phyloP scores from a whole-genome alignment of 495 filamentous ascomycete species.

The Aspergillus olivimuriae region DNA sequence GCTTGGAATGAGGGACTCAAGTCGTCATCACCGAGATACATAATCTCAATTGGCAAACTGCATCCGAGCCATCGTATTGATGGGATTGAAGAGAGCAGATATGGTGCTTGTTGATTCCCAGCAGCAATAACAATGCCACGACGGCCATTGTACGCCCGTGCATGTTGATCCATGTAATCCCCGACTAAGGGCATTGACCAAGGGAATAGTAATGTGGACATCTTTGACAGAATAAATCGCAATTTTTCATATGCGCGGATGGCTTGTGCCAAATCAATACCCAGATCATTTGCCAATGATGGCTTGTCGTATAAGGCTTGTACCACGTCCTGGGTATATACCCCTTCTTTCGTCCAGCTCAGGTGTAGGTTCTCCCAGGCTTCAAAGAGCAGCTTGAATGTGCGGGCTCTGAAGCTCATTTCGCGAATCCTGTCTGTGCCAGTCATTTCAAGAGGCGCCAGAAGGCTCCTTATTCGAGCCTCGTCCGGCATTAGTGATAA shows the following conservation, averaged over 20 bases:
- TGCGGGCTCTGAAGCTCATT: no score
- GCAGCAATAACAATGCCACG: slow-evolving; percentile 29
- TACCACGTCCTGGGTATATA: no score
- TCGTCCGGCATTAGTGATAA: no score
- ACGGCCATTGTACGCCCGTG: slow-evolving; percentile 14
- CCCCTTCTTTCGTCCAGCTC: no score
- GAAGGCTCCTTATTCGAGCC: no score
- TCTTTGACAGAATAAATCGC: slow-evolving; percentile 15
- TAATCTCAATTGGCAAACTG: slow-evolving; percentile 29
- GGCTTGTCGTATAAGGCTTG: no score
- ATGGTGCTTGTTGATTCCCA: slow-evolving; percentile 23
- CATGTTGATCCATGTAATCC: slow-evolving; percentile 22
- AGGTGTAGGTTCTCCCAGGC: no score
- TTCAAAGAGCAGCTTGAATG: no score
- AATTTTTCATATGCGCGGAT: slow-evolving; percentile 25
- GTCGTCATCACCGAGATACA: slow-evolving; percentile 31
- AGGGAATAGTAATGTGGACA: slow-evolving; percentile 22
- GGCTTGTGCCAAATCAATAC: slow-evolving; percentile 6
- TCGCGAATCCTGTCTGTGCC: no score
- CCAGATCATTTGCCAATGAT: slow-evolving; percentile 1
- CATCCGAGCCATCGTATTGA: slow-evolving; percentile 26
- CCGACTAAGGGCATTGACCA: slow-evolving; percentile 26
- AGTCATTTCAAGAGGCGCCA: no score
- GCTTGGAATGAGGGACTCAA: slow-evolving; percentile 16
- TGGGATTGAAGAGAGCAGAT: slow-evolving; percentile 25